Evolutionary conservation across 768 basidiomycete genomes (phyloP).

Genomic region (Russula lepida): DNA sequence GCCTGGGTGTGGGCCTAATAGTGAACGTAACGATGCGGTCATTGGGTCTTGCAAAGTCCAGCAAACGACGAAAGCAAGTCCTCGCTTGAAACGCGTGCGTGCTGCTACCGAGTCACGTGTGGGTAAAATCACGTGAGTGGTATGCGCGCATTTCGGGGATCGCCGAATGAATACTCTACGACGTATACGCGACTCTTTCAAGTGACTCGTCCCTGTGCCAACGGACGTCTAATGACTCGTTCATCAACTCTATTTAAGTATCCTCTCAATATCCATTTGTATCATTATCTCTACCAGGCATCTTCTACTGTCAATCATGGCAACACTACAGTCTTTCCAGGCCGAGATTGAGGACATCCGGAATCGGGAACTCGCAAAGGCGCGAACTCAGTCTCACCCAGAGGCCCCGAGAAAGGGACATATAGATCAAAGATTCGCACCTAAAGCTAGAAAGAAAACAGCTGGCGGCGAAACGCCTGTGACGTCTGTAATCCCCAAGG

Average conservation of each 20-base stretch:
- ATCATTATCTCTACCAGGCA: not conserved
- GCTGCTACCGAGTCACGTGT: not conserved
- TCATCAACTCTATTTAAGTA: not conserved
- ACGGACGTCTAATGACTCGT: slow-evolving; percentile 6
- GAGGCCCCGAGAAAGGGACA: slow-evolving; percentile 18
- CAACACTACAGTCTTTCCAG: slow-evolving; percentile 53
- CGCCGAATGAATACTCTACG: not conserved
- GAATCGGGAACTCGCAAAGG: slow-evolving; percentile 55
- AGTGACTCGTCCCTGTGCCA: not conserved
- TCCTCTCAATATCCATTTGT: not conserved
- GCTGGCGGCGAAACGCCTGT: not conserved
- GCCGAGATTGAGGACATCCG: slow-evolving; percentile 72
- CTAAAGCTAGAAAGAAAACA: slow-evolving; percentile 6
- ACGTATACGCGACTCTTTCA: not conserved
- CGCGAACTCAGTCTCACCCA: slow-evolving; percentile 37
- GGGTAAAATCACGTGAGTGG: not conserved
- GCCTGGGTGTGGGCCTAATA: slow-evolving; percentile 48
- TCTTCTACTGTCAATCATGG: slow-evolving; percentile 8
- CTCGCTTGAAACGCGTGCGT: not conserved
- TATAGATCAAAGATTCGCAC: slow-evolving; percentile 4
- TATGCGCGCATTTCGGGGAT: not conserved
- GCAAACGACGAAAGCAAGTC: not conserved
- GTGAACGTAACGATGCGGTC: slow-evolving; percentile 8
- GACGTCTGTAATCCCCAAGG: not conserved
- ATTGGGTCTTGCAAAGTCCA: not conserved